A percentile compares a stretch with the other conserved stretches of the same genome.
Conservation (phyloP, 23 red algal genomes). For the Gracilaria domingensis region DNA sequence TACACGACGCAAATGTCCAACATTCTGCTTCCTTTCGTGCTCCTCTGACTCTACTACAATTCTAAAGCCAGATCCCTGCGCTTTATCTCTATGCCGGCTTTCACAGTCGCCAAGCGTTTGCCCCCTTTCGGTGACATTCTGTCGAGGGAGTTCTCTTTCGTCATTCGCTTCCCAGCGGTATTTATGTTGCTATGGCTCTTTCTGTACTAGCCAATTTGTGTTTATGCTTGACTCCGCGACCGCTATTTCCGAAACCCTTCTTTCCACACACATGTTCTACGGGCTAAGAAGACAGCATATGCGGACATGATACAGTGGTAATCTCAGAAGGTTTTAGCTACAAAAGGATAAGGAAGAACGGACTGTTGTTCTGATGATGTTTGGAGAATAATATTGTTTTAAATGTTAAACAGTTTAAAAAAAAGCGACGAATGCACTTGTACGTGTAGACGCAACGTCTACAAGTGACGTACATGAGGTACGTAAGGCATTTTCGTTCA, state of each 20-base stretch:
- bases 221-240: slow-evolving; percentile 70
- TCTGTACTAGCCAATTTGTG: slow-evolving; percentile 63
- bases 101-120: slow-evolving; percentile 68
- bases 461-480: too few relatives aligned
- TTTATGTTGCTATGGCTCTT: slow-evolving; percentile 50
- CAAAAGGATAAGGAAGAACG: too few relatives aligned
- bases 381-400: too few relatives aligned
- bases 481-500: too few relatives aligned
- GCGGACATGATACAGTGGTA: too few relatives aligned
- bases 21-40: slow-evolving; percentile 47
- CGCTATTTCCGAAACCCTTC: slow-evolving; percentile 51
- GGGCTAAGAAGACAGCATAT: too few relatives aligned
- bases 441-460: too few relatives aligned
- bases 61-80: slow-evolving; percentile 67
- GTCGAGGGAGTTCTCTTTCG: slow-evolving; percentile 61
- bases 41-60: slow-evolving; percentile 68
- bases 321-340: too few relatives aligned
- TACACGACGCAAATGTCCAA: slow-evolving; percentile 19
- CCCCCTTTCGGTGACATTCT: slow-evolving; percentile 49
- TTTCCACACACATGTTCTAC: slow-evolving; percentile 60
- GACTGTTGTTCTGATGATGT: too few relatives aligned
- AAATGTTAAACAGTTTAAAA: too few relatives aligned
- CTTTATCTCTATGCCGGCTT: slow-evolving; percentile 68
- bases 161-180: slow-evolving; percentile 47
- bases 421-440: too few relatives aligned